Evolutionary conservation across 768 basidiomycete genomes (phyloP), one percentile per base, ranked within the genome.

Genomic region (Tulasnella sp.): DNA sequence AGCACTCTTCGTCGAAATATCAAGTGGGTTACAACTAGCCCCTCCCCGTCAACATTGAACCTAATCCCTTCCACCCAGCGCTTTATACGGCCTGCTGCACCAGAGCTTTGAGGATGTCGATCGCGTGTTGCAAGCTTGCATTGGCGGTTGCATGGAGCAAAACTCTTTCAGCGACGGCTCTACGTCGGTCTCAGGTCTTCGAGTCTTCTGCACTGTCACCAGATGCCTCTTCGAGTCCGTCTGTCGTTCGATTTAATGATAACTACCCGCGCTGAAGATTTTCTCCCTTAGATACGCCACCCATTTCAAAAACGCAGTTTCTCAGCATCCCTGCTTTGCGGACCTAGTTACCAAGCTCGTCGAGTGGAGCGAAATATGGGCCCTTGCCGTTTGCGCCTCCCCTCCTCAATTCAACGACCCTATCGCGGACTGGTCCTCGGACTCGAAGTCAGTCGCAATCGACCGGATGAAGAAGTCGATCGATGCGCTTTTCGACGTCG

Each of bases 231-330:
- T 88, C 58, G 89, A 91, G 91, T 92, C 81, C 10, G 88, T 84
- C 4, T 0, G 10, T 21, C 40, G 12, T 76, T 44, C n/a, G 76
- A 2, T 4, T 10, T 16, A 7, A 31, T 24, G 14, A 27, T 27
- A 12, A 36, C 24, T 1, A n/a, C 24, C n/a, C 34, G 7, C n/a
- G 71, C n/a, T 73, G 48, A 27, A 7, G 71, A 9, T 38, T 18
- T 27, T 40, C n/a, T 74, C 31, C 24, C 21, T 42, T 75, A 92
- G 91, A 81, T 90, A 86, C 75, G 82, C 92, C 12, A 86, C 86
- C 6, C 90, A 90, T 3, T 92, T 91, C 85, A 91, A 91, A 83
- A 88, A 89, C 71, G 88, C 88, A 0, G 84, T 89, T 19, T 84
- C 85, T 2, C 87, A 84, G 34, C 86, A 90, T 78, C 90, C 90